Evolutionary conservation across 345 rosid species (phyloP).

Genomic region (Odontarrhena argentea): DNA sequence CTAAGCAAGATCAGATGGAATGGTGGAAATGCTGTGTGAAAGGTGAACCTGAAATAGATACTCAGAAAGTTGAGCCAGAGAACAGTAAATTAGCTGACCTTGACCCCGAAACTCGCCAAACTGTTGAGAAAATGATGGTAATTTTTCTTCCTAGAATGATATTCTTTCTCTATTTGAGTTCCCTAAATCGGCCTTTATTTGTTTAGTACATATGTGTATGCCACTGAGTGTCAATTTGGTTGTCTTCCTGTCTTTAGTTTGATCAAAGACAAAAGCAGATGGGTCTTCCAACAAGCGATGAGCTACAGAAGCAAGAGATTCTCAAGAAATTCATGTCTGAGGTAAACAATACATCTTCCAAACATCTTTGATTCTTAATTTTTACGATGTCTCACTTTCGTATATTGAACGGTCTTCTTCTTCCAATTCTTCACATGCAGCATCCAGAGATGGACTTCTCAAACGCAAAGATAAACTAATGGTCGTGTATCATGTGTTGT

Average conservation of each 20-base stretch:
- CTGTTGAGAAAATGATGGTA: slow-evolving; percentile 99
- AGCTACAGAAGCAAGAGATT: slow-evolving; percentile 88
- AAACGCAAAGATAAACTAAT: slow-evolving; percentile 67
- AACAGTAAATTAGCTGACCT: slow-evolving; percentile 84
- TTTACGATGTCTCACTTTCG: neutral
- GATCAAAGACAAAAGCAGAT: slow-evolving; percentile 97
- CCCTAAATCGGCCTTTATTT: neutral
- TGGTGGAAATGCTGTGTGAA: slow-evolving; percentile 93
- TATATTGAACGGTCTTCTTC: neutral
- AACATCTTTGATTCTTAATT: neutral
- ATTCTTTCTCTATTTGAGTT: neutral
- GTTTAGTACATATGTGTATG: neutral
- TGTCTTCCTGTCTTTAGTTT: slow-evolving; percentile 51
- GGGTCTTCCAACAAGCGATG: slow-evolving; percentile 97
- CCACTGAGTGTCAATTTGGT: neutral
- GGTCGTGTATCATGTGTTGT: neutral
- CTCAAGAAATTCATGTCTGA: slow-evolving; percentile 87
- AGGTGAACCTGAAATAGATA: slow-evolving; percentile 91
- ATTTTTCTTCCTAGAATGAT: neutral
- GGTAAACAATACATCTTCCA: slow-evolving; percentile 20
- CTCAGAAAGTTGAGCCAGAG: slow-evolving; percentile 98
- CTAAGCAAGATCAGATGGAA: slow-evolving; percentile 94
- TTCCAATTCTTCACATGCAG: slow-evolving; percentile 48
- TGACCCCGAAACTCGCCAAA: slow-evolving; percentile 82
- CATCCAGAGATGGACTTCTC: slow-evolving; percentile 99